Base-by-base conservation (phyloP, 192 early-diverging fungal species). In the Gaertneriomyces sp. region DNA sequence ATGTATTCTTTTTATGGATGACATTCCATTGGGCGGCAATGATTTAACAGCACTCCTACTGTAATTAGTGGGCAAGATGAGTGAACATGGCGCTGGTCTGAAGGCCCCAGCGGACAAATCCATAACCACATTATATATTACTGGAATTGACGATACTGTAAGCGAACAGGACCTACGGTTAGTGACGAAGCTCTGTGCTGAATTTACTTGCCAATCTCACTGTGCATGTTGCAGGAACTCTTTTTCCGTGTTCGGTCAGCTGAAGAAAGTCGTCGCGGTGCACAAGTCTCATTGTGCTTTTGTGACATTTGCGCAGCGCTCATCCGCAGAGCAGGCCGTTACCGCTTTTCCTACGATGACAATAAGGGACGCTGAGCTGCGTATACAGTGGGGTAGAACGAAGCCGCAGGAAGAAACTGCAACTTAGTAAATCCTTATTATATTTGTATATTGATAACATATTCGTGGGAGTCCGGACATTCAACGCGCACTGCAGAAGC, bases 211-310 rank as follows among this genome's bases (percentile, higher is more conserved):
- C 47, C 12, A 59, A 11, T 38, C 14, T 25, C 11, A 3, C 4
- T 17, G 11, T 44, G 16, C 47, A 41, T 47, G 77, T 51, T 40
- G 33, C 66, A 85, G 81, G 58, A 76, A 83, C 42, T 72, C 82
- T 64, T 98, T 98, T 71, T 83, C 85, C 45, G 82, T 81, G 0
- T 95, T 88, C 72, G 95, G 95, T 38, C 93, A 95, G 63, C 82
- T 96, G 67, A 91, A 92, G 73, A 92, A 91, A 1, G 76, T 98
- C 42, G 85, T 91, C 3, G 80, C 96, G 2, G 83, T 89, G 16
- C 75, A 83, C 53, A 92, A 90, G 70, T 85, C 86, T 47, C 81
- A 86, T 60, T 93, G 91, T 59, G 94, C 94, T 2, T 98, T 98
- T 77, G 76, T 98, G 47, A 98, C 96, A 71, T 98, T 82, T 74